phyloP scores from a whole-genome alignment of 805 yeast genomes.

The Kregervanrija fluxuum region DNA sequence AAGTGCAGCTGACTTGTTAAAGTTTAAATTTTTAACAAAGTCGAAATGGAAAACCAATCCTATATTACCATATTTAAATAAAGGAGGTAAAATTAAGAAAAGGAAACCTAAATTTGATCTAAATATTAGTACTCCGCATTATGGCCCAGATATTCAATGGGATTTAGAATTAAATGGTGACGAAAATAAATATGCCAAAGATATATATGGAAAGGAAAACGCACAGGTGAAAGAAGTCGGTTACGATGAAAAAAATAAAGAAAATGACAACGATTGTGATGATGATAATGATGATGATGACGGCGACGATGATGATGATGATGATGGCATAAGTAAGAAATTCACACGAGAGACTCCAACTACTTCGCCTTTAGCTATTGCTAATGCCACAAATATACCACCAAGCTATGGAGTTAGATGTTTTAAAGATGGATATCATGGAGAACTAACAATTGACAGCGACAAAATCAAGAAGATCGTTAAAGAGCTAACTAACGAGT shows the following conservation, averaged over 20 bases:
- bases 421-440: too few relatives aligned
- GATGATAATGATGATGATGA: not conserved
- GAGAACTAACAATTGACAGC: too few relatives aligned
- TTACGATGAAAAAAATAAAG: not conserved
- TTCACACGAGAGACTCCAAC: too few relatives aligned
- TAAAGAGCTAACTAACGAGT: too few relatives aligned
- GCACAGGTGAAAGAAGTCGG: not conserved
- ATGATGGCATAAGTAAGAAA: too few relatives aligned
- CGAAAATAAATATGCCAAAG: not conserved
- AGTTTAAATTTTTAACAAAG: slow-evolving; percentile 42
- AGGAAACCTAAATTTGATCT: slow-evolving; percentile 34
- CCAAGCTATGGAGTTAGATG: too few relatives aligned
- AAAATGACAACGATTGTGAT: not conserved
- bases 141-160: slow-evolving; percentile 23
- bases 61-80: slow-evolving; percentile 11
- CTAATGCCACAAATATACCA: too few relatives aligned
- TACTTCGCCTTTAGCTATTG: too few relatives aligned
- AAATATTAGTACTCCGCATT: slow-evolving; percentile 14
- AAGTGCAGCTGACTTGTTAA: slow-evolving; percentile 47
- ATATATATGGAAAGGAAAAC: not conserved
- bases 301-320: not conserved
- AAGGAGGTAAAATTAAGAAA: slow-evolving; percentile 14
- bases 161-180: slow-evolving; percentile 12
- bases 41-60: slow-evolving; percentile 23
- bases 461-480: too few relatives aligned